Evolutionary conservation across 352 stramenopile species (phyloP).

Genomic region (Globisporangium cederbergense): DNA sequence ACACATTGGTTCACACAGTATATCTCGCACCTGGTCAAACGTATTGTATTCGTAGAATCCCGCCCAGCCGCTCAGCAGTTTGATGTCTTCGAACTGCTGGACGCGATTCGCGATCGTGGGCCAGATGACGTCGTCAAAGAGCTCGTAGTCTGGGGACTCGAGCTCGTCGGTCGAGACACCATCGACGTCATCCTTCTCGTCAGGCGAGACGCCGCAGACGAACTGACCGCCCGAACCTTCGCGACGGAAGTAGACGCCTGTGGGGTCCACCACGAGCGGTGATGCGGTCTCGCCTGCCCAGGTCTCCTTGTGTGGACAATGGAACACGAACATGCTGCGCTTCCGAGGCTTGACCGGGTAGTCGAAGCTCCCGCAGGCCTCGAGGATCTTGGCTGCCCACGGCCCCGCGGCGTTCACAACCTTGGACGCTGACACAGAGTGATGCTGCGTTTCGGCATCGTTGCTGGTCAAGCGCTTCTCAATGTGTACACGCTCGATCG

Average conservation of each 20-base stretch:
- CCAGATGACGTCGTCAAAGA: conserved; percentile 82
- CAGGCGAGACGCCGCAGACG: conserved; percentile 64
- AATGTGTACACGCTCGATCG: conserved; percentile 64
- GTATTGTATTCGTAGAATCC: conserved; percentile 89
- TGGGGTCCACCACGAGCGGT: conserved; percentile 71
- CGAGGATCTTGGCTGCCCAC: conserved; percentile 66
- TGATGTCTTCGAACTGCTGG: conserved; percentile 75
- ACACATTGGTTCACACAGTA: too few species aligned
- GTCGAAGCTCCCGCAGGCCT: conserved; percentile 64
- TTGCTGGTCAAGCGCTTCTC: conserved; percentile 20
- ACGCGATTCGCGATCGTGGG: conserved; percentile 75
- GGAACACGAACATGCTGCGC: conserved; percentile 74
- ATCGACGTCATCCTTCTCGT: conserved; percentile 55
- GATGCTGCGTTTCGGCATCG: conserved; percentile 22
- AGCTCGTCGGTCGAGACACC: conserved; percentile 63
- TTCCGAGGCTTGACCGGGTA: conserved; percentile 78
- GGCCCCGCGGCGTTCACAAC: conserved; percentile 76
- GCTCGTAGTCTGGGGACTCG: conserved; percentile 55
- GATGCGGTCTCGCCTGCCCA: conserved; percentile 67
- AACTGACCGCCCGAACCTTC: conserved; percentile 72
- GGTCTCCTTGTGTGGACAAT: conserved; percentile 67
- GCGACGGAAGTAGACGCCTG: conserved; percentile 77
- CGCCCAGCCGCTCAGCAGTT: conserved; percentile 72
- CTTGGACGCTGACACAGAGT: conserved; percentile 42
- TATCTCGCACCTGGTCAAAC: conserved; percentile 58